Percentiles rank a stretch among this genome's conserved stretches.
Conservation (phyloP, 2,329 filamentous ascomycete genomes). For the Fusarium sacchari region DNA sequence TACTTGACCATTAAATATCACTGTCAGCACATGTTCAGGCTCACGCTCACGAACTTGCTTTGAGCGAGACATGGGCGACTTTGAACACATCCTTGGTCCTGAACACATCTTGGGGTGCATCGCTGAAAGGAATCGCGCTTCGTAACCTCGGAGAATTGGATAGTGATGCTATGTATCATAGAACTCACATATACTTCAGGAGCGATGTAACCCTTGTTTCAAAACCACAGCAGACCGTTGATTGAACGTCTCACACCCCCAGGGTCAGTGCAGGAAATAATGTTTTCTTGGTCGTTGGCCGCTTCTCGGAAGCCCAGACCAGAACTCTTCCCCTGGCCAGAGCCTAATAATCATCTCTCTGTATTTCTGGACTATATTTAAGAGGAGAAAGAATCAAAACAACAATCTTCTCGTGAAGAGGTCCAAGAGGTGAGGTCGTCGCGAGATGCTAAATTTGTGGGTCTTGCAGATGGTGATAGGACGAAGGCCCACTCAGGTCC, state of each 20-base stretch:
- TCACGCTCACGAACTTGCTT: no score
- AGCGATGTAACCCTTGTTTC: neutral
- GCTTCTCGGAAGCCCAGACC: neutral
- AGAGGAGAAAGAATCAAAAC: rapidly evolving
- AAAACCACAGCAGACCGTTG: neutral
- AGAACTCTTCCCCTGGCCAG: no score
- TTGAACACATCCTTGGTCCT: neutral
- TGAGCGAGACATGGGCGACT: neutral
- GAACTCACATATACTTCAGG: rapidly evolving
- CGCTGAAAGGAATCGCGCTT: neutral
- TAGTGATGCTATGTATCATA: neutral
- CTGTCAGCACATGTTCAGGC: neutral
- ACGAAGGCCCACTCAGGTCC: neutral
- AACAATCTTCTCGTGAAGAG: neutral
- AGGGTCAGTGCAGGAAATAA: neutral
- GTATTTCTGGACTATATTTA: rapidly evolving
- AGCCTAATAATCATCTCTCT: no score
- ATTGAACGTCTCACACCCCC: neutral
- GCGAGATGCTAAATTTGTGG: neutral
- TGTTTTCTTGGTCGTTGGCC: neutral
- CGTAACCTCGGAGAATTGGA: neutral
- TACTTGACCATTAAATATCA: neutral
- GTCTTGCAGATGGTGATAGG: neutral
- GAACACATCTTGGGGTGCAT: neutral
- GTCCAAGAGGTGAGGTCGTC: neutral